A percentile compares a stretch with the other conserved stretches of the same genome.
Conservation (phyloP, 306 rosid species). For the Vigna reflexopilosa region DNA sequence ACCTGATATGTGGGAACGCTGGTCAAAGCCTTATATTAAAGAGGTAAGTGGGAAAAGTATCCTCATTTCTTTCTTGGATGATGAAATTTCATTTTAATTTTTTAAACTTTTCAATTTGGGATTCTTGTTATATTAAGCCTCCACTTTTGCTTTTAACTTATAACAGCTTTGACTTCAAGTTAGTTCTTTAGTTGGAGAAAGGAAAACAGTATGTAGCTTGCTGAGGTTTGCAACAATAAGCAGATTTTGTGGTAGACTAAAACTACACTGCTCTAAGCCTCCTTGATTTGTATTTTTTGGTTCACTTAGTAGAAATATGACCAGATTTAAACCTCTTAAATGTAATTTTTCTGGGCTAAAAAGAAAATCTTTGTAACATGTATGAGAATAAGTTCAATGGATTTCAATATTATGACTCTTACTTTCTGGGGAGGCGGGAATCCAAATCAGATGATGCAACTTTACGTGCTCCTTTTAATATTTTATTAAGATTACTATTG, state of each 20-base stretch:
- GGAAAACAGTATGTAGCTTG: conserved; percentile 23
- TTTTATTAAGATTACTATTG: conserved; percentile 30
- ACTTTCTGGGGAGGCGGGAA: conserved; percentile 16
- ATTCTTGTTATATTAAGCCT: conserved; percentile 30
- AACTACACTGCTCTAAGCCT: conserved; percentile 27
- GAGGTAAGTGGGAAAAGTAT: conserved; percentile 59
- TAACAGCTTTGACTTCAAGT: neutral
- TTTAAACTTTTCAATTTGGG: conserved; percentile 14
- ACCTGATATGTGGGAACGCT: conserved; percentile 91
- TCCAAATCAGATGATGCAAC: conserved; percentile 12
- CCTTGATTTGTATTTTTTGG: conserved; percentile 19
- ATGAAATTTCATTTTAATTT: conserved; percentile 20
- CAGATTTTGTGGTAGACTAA: conserved; percentile 31
- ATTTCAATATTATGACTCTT: neutral
- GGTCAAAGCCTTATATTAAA: conserved; percentile 96
- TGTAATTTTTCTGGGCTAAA: neutral
- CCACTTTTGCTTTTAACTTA: neutral
- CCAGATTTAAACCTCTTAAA: conserved; percentile 16
- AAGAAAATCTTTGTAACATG: neutral
- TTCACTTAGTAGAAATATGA: conserved; percentile 23
- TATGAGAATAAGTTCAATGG: conserved; percentile 19
- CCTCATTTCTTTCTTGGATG: conserved; percentile 10
- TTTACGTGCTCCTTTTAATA: neutral
- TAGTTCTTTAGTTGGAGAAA: conserved; percentile 30
- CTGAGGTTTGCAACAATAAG: neutral